Base-by-base conservation (phyloP, 2,329 filamentous ascomycete species). In the Sphaerulina vaccinii region DNA sequence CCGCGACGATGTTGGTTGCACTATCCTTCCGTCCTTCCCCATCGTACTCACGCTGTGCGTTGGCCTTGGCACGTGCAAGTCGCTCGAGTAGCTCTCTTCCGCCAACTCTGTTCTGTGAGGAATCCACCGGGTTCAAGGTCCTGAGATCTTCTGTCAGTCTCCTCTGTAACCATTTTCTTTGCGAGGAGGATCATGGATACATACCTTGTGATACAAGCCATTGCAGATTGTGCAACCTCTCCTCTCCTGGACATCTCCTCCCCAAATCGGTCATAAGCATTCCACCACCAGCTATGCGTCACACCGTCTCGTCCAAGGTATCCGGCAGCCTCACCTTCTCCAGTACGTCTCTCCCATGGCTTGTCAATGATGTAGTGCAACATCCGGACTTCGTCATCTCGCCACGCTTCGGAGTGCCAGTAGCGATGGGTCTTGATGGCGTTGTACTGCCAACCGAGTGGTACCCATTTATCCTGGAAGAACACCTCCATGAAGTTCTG, bases 321-420 rank as follows among this genome's bases (percentile, higher is more conserved):
- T 52, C 24, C 24, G 13, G 24, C 24, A 29, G 24, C 24, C 8
- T 29, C 24, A 29, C 76, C 71, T 16, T 62, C 59, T 15, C 64
- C 64, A 3, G 76, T 66, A 16, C 72, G 67, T 42, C 67, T 69
- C 29, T 73, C 71, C 79, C 78, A 81, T 9, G 78, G 78, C 65
- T 81, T 81, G 56, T 80, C 77, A 5, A 79, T 76, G 49, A 81
- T 79, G 49, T 79, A 81, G 57, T 80, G 78, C 41, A 79, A 51
- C 5, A 73, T 73, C 0, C 73, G 67, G 4, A 80, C 73, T 24
- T 74, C 70, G 2, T 72, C 70, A 53, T 80, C 77, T 3, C 68
- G 65, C 78, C 78, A 80, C 19, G 79, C 73, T 27, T 73, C 71
- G 5, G 65, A 49, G 58, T 80, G 78, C 75, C 76, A 78, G 60